A percentile compares a stretch with the other conserved stretches of the same genome.
These are phyloP conservation scores for Daldinia sp. DNA, from an alignment of 2,329 filamentous ascomycete species.

Conservation along the genomic window DNA sequence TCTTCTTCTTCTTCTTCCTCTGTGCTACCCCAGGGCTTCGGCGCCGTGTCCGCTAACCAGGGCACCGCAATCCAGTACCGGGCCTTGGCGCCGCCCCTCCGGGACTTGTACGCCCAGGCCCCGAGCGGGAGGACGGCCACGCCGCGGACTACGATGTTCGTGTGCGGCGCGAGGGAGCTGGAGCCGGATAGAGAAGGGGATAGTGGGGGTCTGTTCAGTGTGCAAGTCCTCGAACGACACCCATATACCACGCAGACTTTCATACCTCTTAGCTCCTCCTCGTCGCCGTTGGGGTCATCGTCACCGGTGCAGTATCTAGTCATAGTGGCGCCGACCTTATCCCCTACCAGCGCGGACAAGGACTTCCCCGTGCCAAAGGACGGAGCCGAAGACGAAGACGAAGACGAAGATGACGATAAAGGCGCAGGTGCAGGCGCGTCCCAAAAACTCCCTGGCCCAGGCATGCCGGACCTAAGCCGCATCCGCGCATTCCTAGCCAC, in stretches of 20 bases:
- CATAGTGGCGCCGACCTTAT: slow-evolving; percentile 84
- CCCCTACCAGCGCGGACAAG: slow-evolving; percentile 49
- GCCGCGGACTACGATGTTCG: slow-evolving; percentile 88
- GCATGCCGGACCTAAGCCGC: slow-evolving; percentile 77
- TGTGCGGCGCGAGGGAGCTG: slow-evolving; percentile 65
- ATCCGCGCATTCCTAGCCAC: slow-evolving; percentile 83
- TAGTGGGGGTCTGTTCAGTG: slow-evolving; percentile 64
- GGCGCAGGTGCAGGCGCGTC: no score
- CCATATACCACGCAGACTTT: slow-evolving; percentile 97
- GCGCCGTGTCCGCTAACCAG: slow-evolving; percentile 79
- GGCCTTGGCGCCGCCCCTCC: slow-evolving; percentile 80
- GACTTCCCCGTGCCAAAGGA: slow-evolving; percentile 55
- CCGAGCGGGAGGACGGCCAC: slow-evolving; percentile 68
- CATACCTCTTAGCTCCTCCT: slow-evolving; percentile 70
- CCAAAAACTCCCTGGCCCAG: slow-evolving; percentile 63
- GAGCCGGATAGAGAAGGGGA: slow-evolving; percentile 23
- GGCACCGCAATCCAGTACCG: slow-evolving; percentile 89
- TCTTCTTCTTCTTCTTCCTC: slow-evolving; percentile 42
- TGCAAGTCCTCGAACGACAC: slow-evolving; percentile 86
- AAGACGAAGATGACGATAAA: no score
- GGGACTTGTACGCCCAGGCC: slow-evolving; percentile 76
- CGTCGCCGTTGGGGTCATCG: neutral
- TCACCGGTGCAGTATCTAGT: slow-evolving; percentile 76
- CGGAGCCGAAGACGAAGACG: no score
- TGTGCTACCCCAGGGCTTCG: slow-evolving; percentile 50